Base-by-base conservation (phyloP, 768 basidiomycete species). In the Hysterangium stoloniferum region DNA sequence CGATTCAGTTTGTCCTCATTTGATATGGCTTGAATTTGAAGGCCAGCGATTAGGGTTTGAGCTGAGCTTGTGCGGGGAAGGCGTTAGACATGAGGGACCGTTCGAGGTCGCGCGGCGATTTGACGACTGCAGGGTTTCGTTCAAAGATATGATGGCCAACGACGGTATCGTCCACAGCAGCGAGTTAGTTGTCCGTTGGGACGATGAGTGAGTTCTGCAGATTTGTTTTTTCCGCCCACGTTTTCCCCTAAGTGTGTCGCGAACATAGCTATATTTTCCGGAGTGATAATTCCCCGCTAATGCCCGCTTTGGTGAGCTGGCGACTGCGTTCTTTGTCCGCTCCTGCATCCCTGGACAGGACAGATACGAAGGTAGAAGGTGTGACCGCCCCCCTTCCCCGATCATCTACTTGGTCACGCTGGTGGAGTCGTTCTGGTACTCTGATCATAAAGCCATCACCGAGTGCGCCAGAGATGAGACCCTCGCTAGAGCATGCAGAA, bases 221-320 rank as follows among this genome's bases (percentile, higher is more conserved):
- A 17, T 17, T 34, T 34, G 33, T 34, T 34, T 9, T 34, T 9
- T 9, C 17, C 17, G 33, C 33, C 17, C 33, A 56, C 43, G 15
- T 28, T n/a, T 41, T 31, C 3, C n/a, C n/a, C n/a, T n/a, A n/a
- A n/a, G n/a, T n/a, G n/a, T n/a, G n/a, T n/a, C n/a, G n/a, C n/a
- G n/a, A n/a, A n/a, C n/a, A 6, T 32, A 87, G 86, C 56, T 93
- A 86, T 62, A 80, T 92, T 48, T 84, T 82, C n/a, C 81, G 82
- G 54, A 68, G 71, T 34, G 86, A 88, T 58, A 78, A 74, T 2
- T 85, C 86, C 0, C 82, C 84, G 1, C 72, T 94, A 24, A 79
- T 93, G 70, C 75, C 78, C 31, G 82, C 86, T 0, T 75, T 97
- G 3, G 71, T 72, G 6, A 59, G 77, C 17, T 95, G 90, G 77